Conservation (phyloP, 2,329 filamentous ascomycete species). For the Aspergillus ruber region DNA sequence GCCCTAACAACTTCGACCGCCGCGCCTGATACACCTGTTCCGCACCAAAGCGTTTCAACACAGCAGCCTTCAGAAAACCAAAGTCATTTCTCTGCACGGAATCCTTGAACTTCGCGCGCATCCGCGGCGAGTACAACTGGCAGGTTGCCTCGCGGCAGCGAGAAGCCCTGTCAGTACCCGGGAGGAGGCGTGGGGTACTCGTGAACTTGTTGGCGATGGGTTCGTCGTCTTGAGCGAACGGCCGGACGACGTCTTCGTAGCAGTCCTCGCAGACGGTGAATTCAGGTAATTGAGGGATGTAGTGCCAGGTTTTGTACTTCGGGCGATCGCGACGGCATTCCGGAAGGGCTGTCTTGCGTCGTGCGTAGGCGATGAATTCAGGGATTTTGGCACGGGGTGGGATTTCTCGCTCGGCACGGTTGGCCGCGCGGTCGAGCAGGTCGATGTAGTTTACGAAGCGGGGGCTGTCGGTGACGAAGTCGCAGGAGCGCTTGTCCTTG, state of each 20-base stretch:
- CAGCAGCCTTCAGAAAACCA: constrained; percentile 56
- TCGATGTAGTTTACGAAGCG: constrained; percentile 54
- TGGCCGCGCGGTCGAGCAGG: constrained; percentile 49
- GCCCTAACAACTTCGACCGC: constrained; percentile 47
- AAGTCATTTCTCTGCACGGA: constrained; percentile 63
- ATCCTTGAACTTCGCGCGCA: constrained; percentile 66
- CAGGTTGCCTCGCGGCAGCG: constrained; percentile 49
- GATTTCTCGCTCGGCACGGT: constrained; percentile 24
- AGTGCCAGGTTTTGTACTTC: constrained; percentile 66
- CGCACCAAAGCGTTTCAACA: constrained; percentile 52
- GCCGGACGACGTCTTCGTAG: constrained; percentile 72
- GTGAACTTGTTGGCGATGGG: constrained; percentile 62
- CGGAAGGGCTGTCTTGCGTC: constrained; percentile 50
- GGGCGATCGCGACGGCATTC: constrained; percentile 63
- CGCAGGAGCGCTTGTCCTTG: constrained; percentile 55
- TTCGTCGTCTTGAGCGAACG: constrained; percentile 50
- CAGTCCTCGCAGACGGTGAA: constrained; percentile 85
- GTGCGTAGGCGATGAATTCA: constrained; percentile 59
- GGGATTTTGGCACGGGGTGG: constrained; percentile 47
- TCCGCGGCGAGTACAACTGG: constrained; percentile 72
- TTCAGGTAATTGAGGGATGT: constrained; percentile 66
- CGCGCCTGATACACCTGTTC: constrained; percentile 55
- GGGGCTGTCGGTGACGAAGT: constrained; percentile 58
- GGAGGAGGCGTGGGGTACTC: constrained; percentile 52
- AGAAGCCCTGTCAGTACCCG: constrained; percentile 39